Percentiles rank a stretch among this genome's conserved stretches.
Conservation (phyloP, 805 yeast species). For the Tetrapisispora iriomotensis region DNA sequence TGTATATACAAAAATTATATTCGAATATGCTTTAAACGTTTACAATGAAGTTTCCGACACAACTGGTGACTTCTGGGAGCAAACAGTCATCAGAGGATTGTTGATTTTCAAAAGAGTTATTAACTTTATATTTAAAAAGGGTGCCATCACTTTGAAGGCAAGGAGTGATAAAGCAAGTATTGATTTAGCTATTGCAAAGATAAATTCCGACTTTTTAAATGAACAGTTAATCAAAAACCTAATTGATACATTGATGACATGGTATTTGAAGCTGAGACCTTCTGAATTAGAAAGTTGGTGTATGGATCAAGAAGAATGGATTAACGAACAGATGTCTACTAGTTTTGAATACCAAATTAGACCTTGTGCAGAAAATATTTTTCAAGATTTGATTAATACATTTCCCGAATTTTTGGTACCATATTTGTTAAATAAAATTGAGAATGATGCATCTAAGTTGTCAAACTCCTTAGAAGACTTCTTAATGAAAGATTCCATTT, state of each 20-base stretch:
- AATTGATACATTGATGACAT: conserved; percentile 56
- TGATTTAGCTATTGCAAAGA: conserved; percentile 41
- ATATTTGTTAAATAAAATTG: conserved; percentile 51
- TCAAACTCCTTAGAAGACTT: conserved; percentile 36
- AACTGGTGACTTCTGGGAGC: conserved; percentile 63
- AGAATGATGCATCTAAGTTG: conserved; percentile 29
- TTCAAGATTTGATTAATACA: conserved; percentile 57
- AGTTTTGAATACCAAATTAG: conserved; percentile 79
- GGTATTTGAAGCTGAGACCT: conserved; percentile 67
- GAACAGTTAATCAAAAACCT: conserved; percentile 45
- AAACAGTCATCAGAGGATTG: conserved; percentile 56
- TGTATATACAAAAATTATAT: conserved; percentile 49
- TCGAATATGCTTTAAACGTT: conserved; percentile 54
- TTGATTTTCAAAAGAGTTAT: conserved; percentile 55
- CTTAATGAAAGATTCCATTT: conserved; percentile 65
- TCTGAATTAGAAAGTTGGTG: conserved; percentile 75
- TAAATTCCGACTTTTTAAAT: conserved; percentile 49
- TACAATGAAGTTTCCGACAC: conserved; percentile 44
- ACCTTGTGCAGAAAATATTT: conserved; percentile 81
- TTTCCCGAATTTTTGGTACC: conserved; percentile 49
- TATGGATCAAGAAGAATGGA: conserved; percentile 88
- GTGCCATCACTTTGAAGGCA: conserved; percentile 56
- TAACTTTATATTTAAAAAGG: conserved; percentile 51
- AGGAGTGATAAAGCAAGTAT: conserved; percentile 58
- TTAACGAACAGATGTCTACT: conserved; percentile 63